Evolutionary conservation across 2,329 filamentous ascomycete genomes (phyloP).

Genomic region (Epichloe baconii): DNA sequence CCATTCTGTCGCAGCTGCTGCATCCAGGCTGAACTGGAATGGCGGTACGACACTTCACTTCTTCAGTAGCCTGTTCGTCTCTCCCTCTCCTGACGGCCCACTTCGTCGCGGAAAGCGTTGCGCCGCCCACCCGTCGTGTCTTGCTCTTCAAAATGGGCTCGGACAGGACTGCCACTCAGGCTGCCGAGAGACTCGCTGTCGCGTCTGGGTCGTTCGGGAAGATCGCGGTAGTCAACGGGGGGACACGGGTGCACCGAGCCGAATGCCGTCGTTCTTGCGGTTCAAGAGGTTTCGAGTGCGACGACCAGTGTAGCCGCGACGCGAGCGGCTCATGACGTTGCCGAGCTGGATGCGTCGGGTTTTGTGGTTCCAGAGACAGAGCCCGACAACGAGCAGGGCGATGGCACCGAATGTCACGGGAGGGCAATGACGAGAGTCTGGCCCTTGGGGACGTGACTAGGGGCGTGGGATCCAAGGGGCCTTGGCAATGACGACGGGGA

Average conservation of each 20-base stretch:
- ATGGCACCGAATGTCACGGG: slow-evolving; percentile 34
- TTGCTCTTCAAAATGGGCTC: slow-evolving; percentile 27
- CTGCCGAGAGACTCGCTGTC: slow-evolving; percentile 38
- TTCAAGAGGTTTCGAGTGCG: slow-evolving; percentile 23
- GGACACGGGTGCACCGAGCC: slow-evolving; percentile 25
- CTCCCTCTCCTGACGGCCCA: slow-evolving; percentile 29
- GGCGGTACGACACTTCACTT: background rate
- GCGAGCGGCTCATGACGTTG: slow-evolving; percentile 35
- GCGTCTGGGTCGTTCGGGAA: slow-evolving; percentile 11
- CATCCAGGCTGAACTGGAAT: background rate
- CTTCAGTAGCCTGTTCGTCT: background rate
- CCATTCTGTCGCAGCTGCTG: background rate
- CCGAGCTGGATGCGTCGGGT: slow-evolving; percentile 36
- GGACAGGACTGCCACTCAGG: slow-evolving; percentile 32
- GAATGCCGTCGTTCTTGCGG: slow-evolving; percentile 27
- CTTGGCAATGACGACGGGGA: slow-evolving; percentile 23
- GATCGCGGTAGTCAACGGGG: slow-evolving; percentile 15
- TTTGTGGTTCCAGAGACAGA: slow-evolving; percentile 43
- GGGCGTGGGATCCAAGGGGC: slow-evolving; percentile 24
- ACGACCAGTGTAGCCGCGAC: slow-evolving; percentile 31
- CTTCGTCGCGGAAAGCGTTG: slow-evolving; percentile 38
- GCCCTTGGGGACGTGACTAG: slow-evolving; percentile 20
- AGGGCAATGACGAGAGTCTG: slow-evolving; percentile 39
- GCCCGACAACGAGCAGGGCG: slow-evolving; percentile 35
- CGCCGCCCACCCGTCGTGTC: slow-evolving; percentile 16